Conservation (phyloP, 2,329 filamentous ascomycete species). For the Fusarium sp. region DNA sequence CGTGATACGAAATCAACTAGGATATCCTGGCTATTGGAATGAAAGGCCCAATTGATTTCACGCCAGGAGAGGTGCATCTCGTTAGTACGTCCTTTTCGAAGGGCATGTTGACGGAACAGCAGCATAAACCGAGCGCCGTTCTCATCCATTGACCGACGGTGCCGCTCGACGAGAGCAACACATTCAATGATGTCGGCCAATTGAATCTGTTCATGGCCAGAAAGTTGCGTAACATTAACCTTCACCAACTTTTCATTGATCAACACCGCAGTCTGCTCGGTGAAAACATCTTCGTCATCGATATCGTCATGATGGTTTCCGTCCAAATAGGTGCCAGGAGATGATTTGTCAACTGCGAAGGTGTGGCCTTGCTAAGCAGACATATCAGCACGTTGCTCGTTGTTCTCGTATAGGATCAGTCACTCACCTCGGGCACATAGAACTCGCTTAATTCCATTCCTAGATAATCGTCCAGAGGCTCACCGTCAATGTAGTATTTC, state of each 20-base stretch:
- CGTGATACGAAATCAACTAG: conserved; percentile 84
- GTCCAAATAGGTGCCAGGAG: conserved; percentile 56
- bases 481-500: conserved; percentile 86
- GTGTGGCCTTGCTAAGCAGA: conserved; percentile 34
- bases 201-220: conserved; percentile 87
- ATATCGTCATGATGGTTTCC: conserved; percentile 55
- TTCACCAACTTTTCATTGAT: conserved; percentile 84
- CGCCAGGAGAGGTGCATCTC: conserved; percentile 79
- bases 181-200: conserved; percentile 88
- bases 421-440: conserved; percentile 56
- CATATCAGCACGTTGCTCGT: conserved; percentile 16
- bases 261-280: conserved; percentile 75
- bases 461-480: conserved; percentile 82
- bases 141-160: conserved; percentile 89
- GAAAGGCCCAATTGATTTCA: conserved; percentile 88
- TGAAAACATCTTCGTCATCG: conserved; percentile 73
- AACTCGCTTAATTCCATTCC: conserved; percentile 74
- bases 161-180: conserved; percentile 84
- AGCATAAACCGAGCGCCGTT: conserved; percentile 90
- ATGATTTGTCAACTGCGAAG: conserved; percentile 49
- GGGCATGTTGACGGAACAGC: conserved; percentile 84
- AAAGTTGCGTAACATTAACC: conserved; percentile 82
- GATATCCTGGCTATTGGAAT: conserved; percentile 90
- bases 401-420: not conserved
- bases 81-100: conserved; percentile 75